Conservation (phyloP, 768 basidiomycete species). For the Podaxis rugospora region DNA sequence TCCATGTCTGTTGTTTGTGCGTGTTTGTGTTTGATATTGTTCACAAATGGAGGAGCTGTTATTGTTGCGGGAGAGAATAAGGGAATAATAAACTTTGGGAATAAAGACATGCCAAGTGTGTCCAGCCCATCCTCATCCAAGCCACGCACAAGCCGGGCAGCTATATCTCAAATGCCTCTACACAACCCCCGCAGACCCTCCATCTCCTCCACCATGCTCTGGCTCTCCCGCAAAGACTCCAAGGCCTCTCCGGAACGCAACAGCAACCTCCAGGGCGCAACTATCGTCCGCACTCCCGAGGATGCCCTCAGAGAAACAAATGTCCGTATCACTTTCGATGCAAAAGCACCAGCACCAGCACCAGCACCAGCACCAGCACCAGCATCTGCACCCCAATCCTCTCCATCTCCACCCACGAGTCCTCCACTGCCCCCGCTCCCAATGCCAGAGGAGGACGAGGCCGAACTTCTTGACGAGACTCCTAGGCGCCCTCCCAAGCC, state of each 20-base stretch:
- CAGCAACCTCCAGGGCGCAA: slow-evolving; percentile 66
- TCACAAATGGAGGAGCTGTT: slow-evolving; percentile 9
- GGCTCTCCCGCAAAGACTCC: slow-evolving; percentile 43
- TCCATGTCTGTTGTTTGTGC: slow-evolving; percentile 18
- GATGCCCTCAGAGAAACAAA: slow-evolving; percentile 61
- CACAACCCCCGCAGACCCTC: slow-evolving; percentile 28
- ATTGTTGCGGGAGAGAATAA: not conserved
- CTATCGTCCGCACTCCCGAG: slow-evolving; percentile 73
- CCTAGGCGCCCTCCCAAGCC: slow-evolving; percentile 31
- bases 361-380: slow-evolving; percentile 8
- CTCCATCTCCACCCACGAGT: slow-evolving; percentile 28
- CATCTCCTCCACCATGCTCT: slow-evolving; percentile 44
- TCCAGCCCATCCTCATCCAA: slow-evolving; percentile 20
- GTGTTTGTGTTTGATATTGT: slow-evolving; percentile 17
- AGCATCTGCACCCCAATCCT: slow-evolving; percentile 8
- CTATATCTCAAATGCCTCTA: slow-evolving; percentile 19
- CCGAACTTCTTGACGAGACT: slow-evolving; percentile 18
- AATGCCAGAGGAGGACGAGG: slow-evolving; percentile 28
- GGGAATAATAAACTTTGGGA: not conserved
- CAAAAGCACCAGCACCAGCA: slow-evolving; percentile 12
- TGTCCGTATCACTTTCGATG: slow-evolving; percentile 35
- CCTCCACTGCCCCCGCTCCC: slow-evolving; percentile 58
- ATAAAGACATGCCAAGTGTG: slow-evolving; percentile 11
- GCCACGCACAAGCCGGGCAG: not conserved
- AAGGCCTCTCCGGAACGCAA: slow-evolving; percentile 38